phyloP scores from a whole-genome alignment of 1,139 yeast species.

The Taphrina deformans region DNA sequence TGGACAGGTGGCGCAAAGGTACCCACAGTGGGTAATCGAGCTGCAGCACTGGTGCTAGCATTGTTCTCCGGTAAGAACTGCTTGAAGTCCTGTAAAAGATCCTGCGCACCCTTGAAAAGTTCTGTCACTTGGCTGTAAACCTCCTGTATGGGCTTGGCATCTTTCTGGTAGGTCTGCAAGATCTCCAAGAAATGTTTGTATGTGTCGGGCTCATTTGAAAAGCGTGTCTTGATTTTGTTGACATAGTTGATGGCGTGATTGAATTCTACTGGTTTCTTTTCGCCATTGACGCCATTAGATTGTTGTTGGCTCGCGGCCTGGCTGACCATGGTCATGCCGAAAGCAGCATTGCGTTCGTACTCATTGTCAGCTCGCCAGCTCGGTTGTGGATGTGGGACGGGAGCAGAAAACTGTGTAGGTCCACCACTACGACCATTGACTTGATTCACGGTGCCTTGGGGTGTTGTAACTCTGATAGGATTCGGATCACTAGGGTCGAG shows the following conservation, averaged over 20 bases:
- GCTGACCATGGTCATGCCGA: conserved; percentile 33
- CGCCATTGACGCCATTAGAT: conserved; percentile 25
- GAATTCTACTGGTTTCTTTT: conserved; percentile 76
- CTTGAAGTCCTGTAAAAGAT: conserved; percentile 87
- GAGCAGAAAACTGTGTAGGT: conserved; percentile 29
- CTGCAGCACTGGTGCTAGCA: conserved; percentile 40
- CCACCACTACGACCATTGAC: conserved; percentile 30
- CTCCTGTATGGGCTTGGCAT: conserved; percentile 90
- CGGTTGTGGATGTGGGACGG: conserved; percentile 37
- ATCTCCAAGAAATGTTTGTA: conserved; percentile 93
- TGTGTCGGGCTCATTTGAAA: conserved; percentile 91
- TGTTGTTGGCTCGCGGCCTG: conserved; percentile 19
- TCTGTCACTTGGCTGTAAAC: conserved; percentile 91
- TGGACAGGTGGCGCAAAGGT: conserved; percentile 76
- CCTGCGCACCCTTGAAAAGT: conserved; percentile 89
- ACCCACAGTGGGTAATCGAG: conserved; percentile 82
- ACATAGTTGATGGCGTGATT: conserved; percentile 96
- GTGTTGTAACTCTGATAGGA: conserved; percentile 93
- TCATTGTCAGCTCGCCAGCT: conserved; percentile 15
- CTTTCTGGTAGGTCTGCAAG: conserved; percentile 92
- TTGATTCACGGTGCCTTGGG: conserved; percentile 76
- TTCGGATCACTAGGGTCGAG: conserved; percentile 85
- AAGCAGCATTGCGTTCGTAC: conserved; percentile 22
- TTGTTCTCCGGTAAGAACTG: conserved; percentile 83
- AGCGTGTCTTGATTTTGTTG: conserved; percentile 90